phyloP scores from a whole-genome alignment of 2,329 filamentous ascomycete genomes.

The Apiospora aurea region DNA sequence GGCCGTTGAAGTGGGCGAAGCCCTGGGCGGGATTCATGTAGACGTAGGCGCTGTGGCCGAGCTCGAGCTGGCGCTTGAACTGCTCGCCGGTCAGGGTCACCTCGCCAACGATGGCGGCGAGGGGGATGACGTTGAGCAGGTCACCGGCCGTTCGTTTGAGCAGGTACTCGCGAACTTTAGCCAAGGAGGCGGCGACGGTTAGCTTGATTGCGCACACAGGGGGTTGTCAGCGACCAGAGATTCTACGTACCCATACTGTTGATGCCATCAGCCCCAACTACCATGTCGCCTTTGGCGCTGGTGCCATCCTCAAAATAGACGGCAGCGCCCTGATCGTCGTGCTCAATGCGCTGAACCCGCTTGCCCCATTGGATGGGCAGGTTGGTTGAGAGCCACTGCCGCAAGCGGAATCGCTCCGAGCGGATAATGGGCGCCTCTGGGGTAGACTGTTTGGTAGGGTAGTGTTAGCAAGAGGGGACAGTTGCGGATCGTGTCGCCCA shows the following conservation, averaged over 20 bases:
- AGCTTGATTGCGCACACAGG: too few species aligned
- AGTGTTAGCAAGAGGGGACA: background rate
- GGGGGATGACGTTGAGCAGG: background rate
- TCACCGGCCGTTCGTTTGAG: background rate
- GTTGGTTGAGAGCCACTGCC: conserved; percentile 37
- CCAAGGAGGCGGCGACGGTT: too few species aligned
- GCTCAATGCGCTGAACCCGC: conserved; percentile 30
- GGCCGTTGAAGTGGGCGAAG: conserved; percentile 33
- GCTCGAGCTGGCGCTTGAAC: conserved; percentile 40
- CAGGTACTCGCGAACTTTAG: background rate
- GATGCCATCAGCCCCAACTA: conserved; percentile 40
- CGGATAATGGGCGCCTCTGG: conserved; percentile 27
- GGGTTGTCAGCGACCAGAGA: too few species aligned
- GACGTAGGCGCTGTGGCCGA: conserved; percentile 43
- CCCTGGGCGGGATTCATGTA: background rate
- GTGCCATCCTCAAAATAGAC: conserved; percentile 38
- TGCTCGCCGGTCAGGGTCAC: conserved; percentile 36
- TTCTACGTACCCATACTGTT: conserved; percentile 34
- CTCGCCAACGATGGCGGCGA: conserved; percentile 39
- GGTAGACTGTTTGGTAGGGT: background rate
- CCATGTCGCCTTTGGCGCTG: conserved; percentile 35
- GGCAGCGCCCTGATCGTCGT: conserved; percentile 29
- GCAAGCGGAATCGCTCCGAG: conserved; percentile 34
- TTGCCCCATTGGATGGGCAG: conserved; percentile 39
- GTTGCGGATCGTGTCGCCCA: too few species aligned